These are phyloP conservation scores for Anthracocystis setariae DNA, from an alignment of 1,284 basidiomycete species.

Conservation along the genomic window DNA sequence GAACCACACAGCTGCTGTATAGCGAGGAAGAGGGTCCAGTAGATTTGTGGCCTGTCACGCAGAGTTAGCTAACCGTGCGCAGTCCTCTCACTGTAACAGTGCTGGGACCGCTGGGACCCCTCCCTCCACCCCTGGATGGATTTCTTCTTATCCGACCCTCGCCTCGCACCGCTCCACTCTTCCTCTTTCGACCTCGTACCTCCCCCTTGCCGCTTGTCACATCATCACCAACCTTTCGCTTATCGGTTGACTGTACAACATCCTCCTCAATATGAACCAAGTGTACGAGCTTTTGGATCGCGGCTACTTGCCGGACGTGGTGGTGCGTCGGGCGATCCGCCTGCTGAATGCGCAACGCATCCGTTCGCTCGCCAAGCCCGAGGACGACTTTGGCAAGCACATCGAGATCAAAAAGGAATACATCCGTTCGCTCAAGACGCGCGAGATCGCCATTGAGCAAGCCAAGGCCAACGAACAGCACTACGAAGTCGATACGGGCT, in stretches of 20 bases:
- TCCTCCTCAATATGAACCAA: conserved; percentile 30
- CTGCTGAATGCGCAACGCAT: conserved; percentile 74
- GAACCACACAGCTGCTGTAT: too few relatives aligned
- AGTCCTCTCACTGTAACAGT: too few relatives aligned
- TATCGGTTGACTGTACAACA: too few relatives aligned
- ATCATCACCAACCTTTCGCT: too few relatives aligned
- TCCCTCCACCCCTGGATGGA: neutral
- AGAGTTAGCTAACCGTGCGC: too few relatives aligned
- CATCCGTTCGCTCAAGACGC: conserved; percentile 68
- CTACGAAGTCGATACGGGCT: conserved; percentile 74
- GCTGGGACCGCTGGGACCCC: too few relatives aligned
- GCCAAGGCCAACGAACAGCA: conserved; percentile 82
- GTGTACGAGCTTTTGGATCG: conserved; percentile 46
- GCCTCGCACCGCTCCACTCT: neutral
- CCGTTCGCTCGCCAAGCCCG: conserved; percentile 72
- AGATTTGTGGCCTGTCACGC: too few relatives aligned
- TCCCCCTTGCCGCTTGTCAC: too few relatives aligned
- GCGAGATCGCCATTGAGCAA: conserved; percentile 76
- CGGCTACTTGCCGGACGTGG: conserved; percentile 42
- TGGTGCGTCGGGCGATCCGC: conserved; percentile 75
- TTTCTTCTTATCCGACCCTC: neutral
- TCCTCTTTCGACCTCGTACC: too few relatives aligned
- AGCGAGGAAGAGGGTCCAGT: too few relatives aligned
- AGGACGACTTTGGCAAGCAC: conserved; percentile 75
- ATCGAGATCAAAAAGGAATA: conserved; percentile 75